Conservation (phyloP, 2,329 filamentous ascomycete species). For the Penicillium sp. region DNA sequence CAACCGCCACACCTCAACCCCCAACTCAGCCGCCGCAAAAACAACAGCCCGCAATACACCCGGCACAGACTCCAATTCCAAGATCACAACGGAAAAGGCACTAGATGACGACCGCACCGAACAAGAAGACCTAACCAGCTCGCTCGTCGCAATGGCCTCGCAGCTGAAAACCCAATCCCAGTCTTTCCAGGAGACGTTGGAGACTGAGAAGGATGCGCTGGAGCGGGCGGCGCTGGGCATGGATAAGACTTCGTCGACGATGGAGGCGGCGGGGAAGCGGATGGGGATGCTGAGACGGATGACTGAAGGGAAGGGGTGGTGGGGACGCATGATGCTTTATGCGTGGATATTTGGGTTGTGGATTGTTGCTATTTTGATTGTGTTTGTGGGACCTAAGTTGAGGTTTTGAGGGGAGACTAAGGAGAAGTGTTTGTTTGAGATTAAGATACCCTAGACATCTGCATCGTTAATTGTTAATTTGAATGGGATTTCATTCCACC, state of each 20-base stretch:
- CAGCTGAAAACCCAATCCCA: slow-evolving; percentile 76
- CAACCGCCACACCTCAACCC: slow-evolving; percentile 23
- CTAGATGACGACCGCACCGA: slow-evolving; percentile 77
- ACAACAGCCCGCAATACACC: slow-evolving; percentile 6
- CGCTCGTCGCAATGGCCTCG: slow-evolving; percentile 78
- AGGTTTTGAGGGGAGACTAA: slow-evolving; percentile 64
- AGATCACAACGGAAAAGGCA: slow-evolving; percentile 64
- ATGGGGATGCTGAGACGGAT: slow-evolving; percentile 79
- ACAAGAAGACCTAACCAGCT: slow-evolving; percentile 80
- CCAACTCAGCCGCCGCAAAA: slow-evolving; percentile 14
- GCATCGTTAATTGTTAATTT: not conserved
- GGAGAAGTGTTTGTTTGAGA: not conserved
- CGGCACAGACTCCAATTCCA: slow-evolving; percentile 17
- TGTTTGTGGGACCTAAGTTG: slow-evolving; percentile 86
- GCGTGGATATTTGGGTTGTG: slow-evolving; percentile 81
- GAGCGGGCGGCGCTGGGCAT: slow-evolving; percentile 73
- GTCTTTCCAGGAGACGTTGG: slow-evolving; percentile 72
- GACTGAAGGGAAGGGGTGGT: slow-evolving; percentile 88
- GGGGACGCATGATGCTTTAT: slow-evolving; percentile 81
- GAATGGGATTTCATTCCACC: no score
- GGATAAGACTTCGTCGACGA: slow-evolving; percentile 73
- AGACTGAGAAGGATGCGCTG: slow-evolving; percentile 74
- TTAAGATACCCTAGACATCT: slow-evolving; percentile 14
- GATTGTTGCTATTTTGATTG: slow-evolving; percentile 75
- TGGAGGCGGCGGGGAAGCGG: slow-evolving; percentile 74